Base-by-base conservation (phyloP, 148 eudicot genomes). In the Chenopodium berlandieri region DNA sequence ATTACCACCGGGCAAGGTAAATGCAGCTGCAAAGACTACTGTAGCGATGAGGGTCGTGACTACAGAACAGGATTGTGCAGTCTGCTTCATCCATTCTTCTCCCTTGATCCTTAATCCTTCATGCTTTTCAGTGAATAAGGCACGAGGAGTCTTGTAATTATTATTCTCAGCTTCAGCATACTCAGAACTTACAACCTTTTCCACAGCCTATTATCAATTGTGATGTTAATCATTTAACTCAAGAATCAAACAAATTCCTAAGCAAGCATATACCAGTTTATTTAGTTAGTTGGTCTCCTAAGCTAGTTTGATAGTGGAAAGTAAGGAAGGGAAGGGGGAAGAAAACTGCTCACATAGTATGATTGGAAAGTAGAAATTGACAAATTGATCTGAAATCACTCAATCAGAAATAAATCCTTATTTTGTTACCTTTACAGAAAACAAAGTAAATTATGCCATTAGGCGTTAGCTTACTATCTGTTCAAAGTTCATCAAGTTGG, bases 21-120 rank as follows among this genome's bases (percentile, higher is more conserved):
- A 84, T 2, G 84, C 77, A 7, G 84, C 86, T 34, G 84, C 76
- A 74, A 84, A 84, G 19, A 78, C 83, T 54, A 79, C 81, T 46
- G 84, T 77, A 3, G 75, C 65, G 13, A 84, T 81, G 31, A 84
- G 81, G 3, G 86, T 75, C 0, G 84, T 84, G 10, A 84, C 84
- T 9, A 84, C 74, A 4, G 83, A 76, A 27, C 78, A 81, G n/a
- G 84, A 84, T 30, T 72, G 75, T 22, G 86, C 78, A 2, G 83
- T 84, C 46, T 77, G 74, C 67, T 73, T 81, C 84, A 84, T 84
- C 84, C 84, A 77, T 31, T 75, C 44, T 47, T 84, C 86, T 19
- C 81, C 86, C 69, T 81, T 76, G 37, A 32, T 78, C 19, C 75
- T 70, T 54, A 84, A 72, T n/a, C 16, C n/a, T 77, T 84, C 62